These are phyloP conservation scores for Cymbopogon citratus DNA, from an alignment of 176 grass and related monocot genomes.

Conservation along the genomic window DNA sequence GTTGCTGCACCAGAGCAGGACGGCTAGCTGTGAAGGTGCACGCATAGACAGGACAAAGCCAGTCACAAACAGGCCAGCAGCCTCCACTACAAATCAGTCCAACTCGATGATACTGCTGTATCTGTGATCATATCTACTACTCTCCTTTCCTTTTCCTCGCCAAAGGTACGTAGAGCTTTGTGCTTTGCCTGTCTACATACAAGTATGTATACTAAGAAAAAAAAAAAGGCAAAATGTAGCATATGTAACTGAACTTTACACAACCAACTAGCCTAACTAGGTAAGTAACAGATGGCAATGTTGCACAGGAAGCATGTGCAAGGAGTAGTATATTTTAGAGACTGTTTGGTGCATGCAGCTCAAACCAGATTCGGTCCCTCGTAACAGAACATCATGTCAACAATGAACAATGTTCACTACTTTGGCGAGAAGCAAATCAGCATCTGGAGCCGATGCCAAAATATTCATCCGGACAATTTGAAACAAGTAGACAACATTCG, in stretches of 20 bases:
- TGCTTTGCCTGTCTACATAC: neutral
- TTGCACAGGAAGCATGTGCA: conserved; percentile 7
- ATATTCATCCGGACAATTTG: no score
- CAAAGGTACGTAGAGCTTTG: neutral
- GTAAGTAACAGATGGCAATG: neutral
- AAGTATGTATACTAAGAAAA: neutral
- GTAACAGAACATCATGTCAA: neutral
- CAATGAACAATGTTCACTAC: neutral
- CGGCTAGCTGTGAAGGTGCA: neutral
- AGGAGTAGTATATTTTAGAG: neutral
- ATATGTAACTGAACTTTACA: neutral
- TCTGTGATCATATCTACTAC: neutral
- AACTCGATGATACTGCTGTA: neutral
- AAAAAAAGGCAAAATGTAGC: neutral
- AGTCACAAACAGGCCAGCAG: neutral
- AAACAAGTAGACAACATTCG: neutral
- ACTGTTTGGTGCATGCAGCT: neutral
- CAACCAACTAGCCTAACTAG: neutral
- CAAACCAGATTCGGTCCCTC: neutral
- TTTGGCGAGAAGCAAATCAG: neutral
- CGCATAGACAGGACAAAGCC: neutral
- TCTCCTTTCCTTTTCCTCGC: neutral
- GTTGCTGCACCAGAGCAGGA: neutral
- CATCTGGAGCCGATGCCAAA: no score
- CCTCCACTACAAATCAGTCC: neutral